Conservation (phyloP, 176 grass and related monocot species). For the Hsuehochloa calcarea region DNA sequence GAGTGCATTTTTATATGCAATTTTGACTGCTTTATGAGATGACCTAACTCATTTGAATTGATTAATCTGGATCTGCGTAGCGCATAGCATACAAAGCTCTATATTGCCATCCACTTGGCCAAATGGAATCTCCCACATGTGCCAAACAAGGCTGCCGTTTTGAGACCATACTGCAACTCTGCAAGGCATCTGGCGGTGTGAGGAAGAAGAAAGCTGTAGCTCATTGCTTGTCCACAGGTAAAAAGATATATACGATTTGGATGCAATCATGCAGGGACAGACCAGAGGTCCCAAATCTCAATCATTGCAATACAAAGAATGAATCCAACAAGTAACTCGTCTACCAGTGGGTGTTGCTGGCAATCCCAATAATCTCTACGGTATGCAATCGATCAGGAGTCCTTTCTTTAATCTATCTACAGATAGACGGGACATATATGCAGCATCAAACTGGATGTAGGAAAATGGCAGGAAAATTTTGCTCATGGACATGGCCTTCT, state of each 20-base stretch:
- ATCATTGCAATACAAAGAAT: slow-evolving; percentile 41
- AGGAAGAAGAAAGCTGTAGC: background rate
- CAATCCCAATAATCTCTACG: no score
- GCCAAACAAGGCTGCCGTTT: background rate
- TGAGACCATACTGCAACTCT: background rate
- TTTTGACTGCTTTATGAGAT: background rate
- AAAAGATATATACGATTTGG: background rate
- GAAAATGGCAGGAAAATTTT: background rate
- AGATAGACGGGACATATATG: slow-evolving; percentile 5
- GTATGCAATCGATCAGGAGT: background rate
- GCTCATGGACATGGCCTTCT: background rate
- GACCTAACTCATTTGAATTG: background rate
- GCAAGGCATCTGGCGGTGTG: background rate
- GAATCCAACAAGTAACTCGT: no score
- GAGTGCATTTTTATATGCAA: background rate
- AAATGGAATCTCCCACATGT: slow-evolving; percentile 22
- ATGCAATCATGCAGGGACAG: background rate
- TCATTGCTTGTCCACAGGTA: background rate
- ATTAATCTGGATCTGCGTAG: background rate
- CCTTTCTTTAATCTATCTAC: slow-evolving; percentile 35
- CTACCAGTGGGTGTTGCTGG: no score
- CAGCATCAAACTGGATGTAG: background rate
- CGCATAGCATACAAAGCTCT: background rate
- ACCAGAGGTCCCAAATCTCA: slow-evolving; percentile 30
- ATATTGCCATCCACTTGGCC: background rate